Percentiles rank a stretch among this genome's conserved stretches.
These are phyloP conservation scores for Fistulina hepatica DNA, from an alignment of 1,284 basidiomycete species.

Conservation along the genomic window DNA sequence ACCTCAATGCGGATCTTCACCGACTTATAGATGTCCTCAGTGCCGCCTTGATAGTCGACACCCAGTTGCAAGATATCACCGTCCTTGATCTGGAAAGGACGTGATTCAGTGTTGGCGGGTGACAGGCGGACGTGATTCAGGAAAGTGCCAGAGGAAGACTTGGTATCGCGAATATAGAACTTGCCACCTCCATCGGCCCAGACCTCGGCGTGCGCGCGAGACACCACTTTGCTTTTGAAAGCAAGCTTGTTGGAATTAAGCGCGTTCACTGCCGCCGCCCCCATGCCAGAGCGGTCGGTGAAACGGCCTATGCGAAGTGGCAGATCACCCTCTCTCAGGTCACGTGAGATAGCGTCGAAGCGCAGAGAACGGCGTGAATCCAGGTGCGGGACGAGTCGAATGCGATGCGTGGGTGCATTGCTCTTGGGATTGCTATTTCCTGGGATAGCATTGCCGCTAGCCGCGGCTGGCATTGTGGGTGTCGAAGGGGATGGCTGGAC, in stretches of 20 bases:
- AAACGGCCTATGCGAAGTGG: slow-evolving; percentile 85
- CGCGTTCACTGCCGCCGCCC: slow-evolving; percentile 57
- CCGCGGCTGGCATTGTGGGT: slow-evolving; percentile 4
- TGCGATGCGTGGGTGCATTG: slow-evolving; percentile 34
- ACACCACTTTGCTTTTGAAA: slow-evolving; percentile 96
- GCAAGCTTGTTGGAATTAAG: slow-evolving; percentile 76
- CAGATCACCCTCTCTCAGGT: slow-evolving; percentile 58
- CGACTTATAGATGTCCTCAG: slow-evolving; percentile 95
- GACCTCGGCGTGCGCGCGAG: slow-evolving; percentile 88
- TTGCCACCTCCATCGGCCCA: slow-evolving; percentile 61
- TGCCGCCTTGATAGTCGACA: slow-evolving; percentile 96
- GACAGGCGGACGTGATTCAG: slow-evolving; percentile 90
- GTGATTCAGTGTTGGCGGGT: slow-evolving; percentile 72
- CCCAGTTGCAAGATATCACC: slow-evolving; percentile 95
- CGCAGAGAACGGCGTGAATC: slow-evolving; percentile 83
- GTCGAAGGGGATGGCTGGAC: slow-evolving; percentile 5
- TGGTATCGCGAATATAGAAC: slow-evolving; percentile 90
- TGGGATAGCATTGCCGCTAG: slow-evolving; percentile 9
- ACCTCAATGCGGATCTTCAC: slow-evolving; percentile 95
- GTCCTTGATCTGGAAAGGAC: slow-evolving; percentile 77
- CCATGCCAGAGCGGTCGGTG: slow-evolving; percentile 72
- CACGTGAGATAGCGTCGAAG: slow-evolving; percentile 88
- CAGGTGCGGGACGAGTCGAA: slow-evolving; percentile 89
- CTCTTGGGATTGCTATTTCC: not conserved
- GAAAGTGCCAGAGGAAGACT: slow-evolving; percentile 88